Percentiles rank a stretch among this genome's conserved stretches.
phyloP scores from a whole-genome alignment of 768 basidiomycete genomes.

The Piloderma croceum region DNA sequence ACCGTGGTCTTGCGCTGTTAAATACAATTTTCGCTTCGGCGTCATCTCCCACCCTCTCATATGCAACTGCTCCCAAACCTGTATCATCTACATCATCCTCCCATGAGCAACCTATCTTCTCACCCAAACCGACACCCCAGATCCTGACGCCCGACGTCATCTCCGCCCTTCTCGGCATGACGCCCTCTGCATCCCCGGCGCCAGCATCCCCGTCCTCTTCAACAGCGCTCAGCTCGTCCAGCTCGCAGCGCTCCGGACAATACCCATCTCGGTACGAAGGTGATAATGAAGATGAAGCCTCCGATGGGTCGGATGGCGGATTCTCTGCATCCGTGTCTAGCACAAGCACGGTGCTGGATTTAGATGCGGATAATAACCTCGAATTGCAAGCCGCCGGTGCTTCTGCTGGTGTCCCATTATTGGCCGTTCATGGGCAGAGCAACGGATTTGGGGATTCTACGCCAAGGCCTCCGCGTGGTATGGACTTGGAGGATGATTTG shows the following conservation, averaged over 20 bases:
- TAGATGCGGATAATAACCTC: constrained; percentile 25
- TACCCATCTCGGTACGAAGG: constrained; percentile 49
- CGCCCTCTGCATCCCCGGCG: constrained; percentile 32
- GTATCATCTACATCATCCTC: constrained; percentile 19
- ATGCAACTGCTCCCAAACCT: constrained; percentile 3
- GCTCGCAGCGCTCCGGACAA: constrained; percentile 33
- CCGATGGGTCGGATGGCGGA: constrained; percentile 29
- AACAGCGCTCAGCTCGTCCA: constrained; percentile 21
- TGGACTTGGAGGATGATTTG: constrained; percentile 13
- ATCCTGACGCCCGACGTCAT: constrained; percentile 70
- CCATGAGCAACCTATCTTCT: constrained; percentile 32
- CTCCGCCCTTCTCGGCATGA: constrained; percentile 54
- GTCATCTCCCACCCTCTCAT: constrained; percentile 18
- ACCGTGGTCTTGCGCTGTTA: constrained; percentile 49
- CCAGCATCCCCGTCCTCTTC: constrained; percentile 39
- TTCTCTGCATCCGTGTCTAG: constrained; percentile 37
- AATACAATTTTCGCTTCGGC: constrained; percentile 75
- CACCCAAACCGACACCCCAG: constrained; percentile 60
- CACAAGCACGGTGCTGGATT: constrained; percentile 26
- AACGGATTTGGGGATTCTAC: constrained; percentile 47
- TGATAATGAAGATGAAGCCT: constrained; percentile 49
- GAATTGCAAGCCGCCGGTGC: constrained; percentile 24
- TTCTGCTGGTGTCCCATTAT: constrained; percentile 28
- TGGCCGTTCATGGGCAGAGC: constrained; percentile 24
- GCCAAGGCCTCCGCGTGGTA: constrained; percentile 45